Base-by-base conservation (phyloP, 2,329 filamentous ascomycete genomes). In the Aspergillus quadricinctus region DNA sequence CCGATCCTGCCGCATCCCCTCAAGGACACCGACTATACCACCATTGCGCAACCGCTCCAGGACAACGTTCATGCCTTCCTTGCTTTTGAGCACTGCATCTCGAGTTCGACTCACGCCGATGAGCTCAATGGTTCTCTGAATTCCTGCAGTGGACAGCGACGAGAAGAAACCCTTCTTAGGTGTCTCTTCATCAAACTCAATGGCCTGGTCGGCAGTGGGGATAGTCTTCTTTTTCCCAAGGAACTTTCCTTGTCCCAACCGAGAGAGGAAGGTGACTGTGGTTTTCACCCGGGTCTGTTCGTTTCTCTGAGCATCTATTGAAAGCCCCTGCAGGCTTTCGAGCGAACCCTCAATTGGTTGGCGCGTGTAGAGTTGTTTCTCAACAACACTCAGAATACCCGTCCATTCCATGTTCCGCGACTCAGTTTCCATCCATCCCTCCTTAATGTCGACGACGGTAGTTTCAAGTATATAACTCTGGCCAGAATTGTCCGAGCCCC, bases 401-500 rank as follows among this genome's bases (percentile, higher is more conserved):
- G 84, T 86, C 83, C 83, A 87, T 64, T 88, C 84, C 65, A 88
- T 78, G 58, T 88, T 88, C 56, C 80, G 77, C 14, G 80, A 83
- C 64, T 87, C 84, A 0, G 84, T 86, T 67, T 83, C 77, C 85
- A 88, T 87, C 81, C 82, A 85, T 55, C 85, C 85, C 63, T 86
- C 81, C 57, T 78, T 81, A 52, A 83, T 75, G 66, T 87, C 84
- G 17, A 88, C 81, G 8, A 83, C 75, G 55, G 81, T 85, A 58
- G 78, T 84, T 67, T 88, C 85, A 3, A 88, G 77, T 56, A 87
- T 86, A 65, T 83, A 86, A 61, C 78, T 81, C 69, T 87, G 83
- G 35, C 82, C 83, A 51, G 81, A 80, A 66, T 79, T 80, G 52
- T 80, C 83, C 19, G 76, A 79, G 54, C 84, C 83, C 14, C 85